phyloP scores from a whole-genome alignment of 305 asterid genomes.

The Rubia peregrina region DNA sequence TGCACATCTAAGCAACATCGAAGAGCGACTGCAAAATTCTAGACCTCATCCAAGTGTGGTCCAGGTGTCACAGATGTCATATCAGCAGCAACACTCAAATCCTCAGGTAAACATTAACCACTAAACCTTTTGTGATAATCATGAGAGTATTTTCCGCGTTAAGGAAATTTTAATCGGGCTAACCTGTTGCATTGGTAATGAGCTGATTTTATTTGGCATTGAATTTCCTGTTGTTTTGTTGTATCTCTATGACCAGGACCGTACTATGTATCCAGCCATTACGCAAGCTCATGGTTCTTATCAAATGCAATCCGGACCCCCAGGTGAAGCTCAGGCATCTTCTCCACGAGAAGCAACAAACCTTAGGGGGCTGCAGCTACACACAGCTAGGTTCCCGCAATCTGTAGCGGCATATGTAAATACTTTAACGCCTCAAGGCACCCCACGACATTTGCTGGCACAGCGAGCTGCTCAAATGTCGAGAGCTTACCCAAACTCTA shows the following conservation, averaged over 20 bases:
- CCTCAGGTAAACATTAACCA: constrained; percentile 15
- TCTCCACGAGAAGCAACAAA: neutral
- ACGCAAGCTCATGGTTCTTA: constrained; percentile 31
- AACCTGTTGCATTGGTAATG: neutral
- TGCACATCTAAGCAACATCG: constrained; percentile 16
- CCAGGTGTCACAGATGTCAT: constrained; percentile 29
- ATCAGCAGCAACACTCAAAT: constrained; percentile 17
- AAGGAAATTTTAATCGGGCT: neutral
- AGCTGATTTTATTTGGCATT: neutral
- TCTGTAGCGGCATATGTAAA: constrained; percentile 8
- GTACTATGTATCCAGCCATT: constrained; percentile 19
- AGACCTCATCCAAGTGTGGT: constrained; percentile 19
- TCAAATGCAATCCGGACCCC: constrained; percentile 19
- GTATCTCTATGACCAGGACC: constrained; percentile 9
- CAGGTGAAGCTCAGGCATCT: constrained; percentile 5
- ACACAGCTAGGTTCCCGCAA: constrained; percentile 4
- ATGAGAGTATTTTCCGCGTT: neutral
- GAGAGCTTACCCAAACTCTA: constrained; percentile 16
- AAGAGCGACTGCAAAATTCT: constrained; percentile 22
- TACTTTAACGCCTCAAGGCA: constrained; percentile 16
- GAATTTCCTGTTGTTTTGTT: constrained; percentile 9
- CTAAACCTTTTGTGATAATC: neutral
- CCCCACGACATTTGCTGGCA: constrained; percentile 26
- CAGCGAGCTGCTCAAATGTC: constrained; percentile 20
- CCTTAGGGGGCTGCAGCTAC: neutral